Evolutionary conservation across 768 basidiomycete genomes (phyloP), one percentile per base, ranked within the genome.

Genomic region (Boletus speciosus): DNA sequence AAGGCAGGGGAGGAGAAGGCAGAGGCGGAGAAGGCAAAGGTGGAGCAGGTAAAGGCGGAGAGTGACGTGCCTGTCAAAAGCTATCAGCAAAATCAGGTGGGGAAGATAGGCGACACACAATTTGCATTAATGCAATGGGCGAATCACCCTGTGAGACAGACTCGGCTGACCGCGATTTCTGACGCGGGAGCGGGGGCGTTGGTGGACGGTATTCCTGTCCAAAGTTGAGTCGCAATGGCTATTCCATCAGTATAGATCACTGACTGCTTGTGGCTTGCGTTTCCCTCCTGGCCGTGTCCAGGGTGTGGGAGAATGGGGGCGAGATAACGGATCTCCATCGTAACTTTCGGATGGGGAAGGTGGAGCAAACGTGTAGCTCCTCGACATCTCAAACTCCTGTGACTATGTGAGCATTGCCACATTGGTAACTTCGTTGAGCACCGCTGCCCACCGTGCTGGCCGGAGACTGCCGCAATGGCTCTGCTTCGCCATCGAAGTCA

Each of bases 121-220:
- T 68, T 27, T 65, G 61, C 38, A 61, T 64, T 60, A 55, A 55
- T 54, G 59, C 63, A 48, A 59, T 64, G 39, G 61, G 68, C 51
- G 60, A 75, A 19, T 72, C 64, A 57, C 44, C 64, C 68, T 61
- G 78, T 68, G 63, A 63, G 43, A 53, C 0, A 32, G 61, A 59
- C 37, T 68, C 69, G 14, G 50, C 45, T n/a, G 64, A 66, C 44
- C 66, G 69, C 31, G 65, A 70, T 62, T 71, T 73, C 60, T 71
- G 73, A 42, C 71, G 67, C 34, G 73, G 75, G 25, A 81, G 66
- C 27, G 82, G 82, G 3, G 82, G 82, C 1, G 82, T 83, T 5
- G 82, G 82, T 41, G 82, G 81, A n/a, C 82, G 76, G 64, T 81
- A 83, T 34, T 73, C 66, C 82, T 82, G 51, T 5, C 46, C 15